phyloP scores from a whole-genome alignment of 2,329 filamentous ascomycete genomes.

The Penicillium thymicola region DNA sequence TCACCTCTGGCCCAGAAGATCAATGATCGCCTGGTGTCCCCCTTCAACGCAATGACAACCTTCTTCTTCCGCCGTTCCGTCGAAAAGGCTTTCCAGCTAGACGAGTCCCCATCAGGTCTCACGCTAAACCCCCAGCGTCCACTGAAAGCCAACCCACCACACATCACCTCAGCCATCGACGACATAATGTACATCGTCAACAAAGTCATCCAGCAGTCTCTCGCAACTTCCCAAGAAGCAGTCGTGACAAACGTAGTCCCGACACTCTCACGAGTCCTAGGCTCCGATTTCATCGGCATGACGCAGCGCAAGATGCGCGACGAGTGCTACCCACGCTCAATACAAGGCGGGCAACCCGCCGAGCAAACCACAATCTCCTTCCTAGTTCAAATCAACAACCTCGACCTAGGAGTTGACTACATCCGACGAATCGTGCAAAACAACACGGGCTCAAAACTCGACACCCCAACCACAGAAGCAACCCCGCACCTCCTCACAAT shows the following conservation, averaged over 20 bases:
- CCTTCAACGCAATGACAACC: slow-evolving; percentile 88
- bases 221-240: slow-evolving; percentile 78
- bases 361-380: slow-evolving; percentile 88
- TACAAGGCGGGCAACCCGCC: slow-evolving; percentile 77
- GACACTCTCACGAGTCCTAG: slow-evolving; percentile 73
- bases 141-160: slow-evolving; percentile 75
- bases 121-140: slow-evolving; percentile 70
- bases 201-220: slow-evolving; percentile 78
- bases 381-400: slow-evolving; percentile 89
- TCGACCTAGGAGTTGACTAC: slow-evolving; percentile 90
- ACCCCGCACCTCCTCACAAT: slow-evolving; percentile 53
- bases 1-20: slow-evolving; percentile 82
- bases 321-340: slow-evolving; percentile 80
- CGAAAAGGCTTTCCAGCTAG: slow-evolving; percentile 95
- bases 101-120: slow-evolving; percentile 78
- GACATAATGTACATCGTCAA: slow-evolving; percentile 99
- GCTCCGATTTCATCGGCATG: slow-evolving; percentile 92
- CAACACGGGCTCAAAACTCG: slow-evolving; percentile 50
- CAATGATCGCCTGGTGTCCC: slow-evolving; percentile 66
- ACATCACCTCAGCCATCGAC: slow-evolving; percentile 92
- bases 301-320: slow-evolving; percentile 96
- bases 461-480: slow-evolving; percentile 21
- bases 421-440: slow-evolving; percentile 77
- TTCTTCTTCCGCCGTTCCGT: slow-evolving; percentile 97
- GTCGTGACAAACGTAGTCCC: slow-evolving; percentile 76